Evolutionary conservation across 176 grass and related monocot genomes (phyloP).

Genomic region (Carex littledalei): DNA sequence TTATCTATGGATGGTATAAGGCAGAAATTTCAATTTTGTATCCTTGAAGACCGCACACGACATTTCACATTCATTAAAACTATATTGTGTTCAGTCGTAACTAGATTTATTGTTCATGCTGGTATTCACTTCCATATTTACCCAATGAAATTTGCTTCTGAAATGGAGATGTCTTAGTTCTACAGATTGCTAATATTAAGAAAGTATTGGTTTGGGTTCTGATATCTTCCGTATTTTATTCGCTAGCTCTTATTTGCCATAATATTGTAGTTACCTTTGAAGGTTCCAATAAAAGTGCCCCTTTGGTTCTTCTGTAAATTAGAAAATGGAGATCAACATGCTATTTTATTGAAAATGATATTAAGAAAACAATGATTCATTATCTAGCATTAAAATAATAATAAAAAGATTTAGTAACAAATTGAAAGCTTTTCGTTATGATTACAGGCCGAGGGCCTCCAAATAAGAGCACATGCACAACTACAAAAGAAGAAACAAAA

Average conservation of each 20-base stretch:
- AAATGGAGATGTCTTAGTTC: not conserved
- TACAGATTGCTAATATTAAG: not conserved
- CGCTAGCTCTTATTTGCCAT: not conserved
- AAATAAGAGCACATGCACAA: constrained; percentile 66
- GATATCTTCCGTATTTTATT: not conserved
- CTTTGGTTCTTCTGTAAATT: not conserved
- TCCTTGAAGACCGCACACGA: not conserved
- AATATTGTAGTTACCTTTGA: not conserved
- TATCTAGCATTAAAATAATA: not conserved
- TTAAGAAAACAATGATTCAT: not conserved
- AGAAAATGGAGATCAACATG: not conserved
- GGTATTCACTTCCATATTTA: not conserved
- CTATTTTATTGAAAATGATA: not conserved
- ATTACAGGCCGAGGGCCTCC: constrained; percentile 58
- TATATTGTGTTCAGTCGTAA: not conserved
- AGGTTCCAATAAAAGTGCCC: not conserved
- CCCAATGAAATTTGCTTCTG: not conserved
- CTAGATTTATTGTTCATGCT: not conserved
- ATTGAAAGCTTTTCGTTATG: not conserved
- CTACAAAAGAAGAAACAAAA: constrained; percentile 73
- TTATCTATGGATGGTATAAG: not conserved
- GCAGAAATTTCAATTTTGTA: not conserved
- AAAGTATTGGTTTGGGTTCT: not conserved
- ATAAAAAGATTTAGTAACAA: not conserved
- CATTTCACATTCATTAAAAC: not conserved